Evolutionary conservation across 306 rosid genomes (phyloP).

Genomic region (Albizia julibrissin): DNA sequence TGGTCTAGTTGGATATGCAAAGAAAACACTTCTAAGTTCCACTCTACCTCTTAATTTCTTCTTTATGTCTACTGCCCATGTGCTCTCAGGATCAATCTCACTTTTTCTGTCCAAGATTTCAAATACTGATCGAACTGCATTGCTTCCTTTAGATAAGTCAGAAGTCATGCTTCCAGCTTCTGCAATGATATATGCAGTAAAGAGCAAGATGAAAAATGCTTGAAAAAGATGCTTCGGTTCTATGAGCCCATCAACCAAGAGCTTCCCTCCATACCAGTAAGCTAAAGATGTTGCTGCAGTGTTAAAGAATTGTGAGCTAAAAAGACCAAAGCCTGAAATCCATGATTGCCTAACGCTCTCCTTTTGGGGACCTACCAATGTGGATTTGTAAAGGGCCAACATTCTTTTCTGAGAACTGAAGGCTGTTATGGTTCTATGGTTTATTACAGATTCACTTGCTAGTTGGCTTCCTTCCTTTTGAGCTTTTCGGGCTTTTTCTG

Average conservation of each 20-base stretch:
- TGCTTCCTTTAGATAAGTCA: slow-evolving; percentile 80
- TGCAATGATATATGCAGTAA: slow-evolving; percentile 81
- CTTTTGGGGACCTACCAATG: slow-evolving; percentile 62
- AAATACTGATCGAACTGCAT: slow-evolving; percentile 70
- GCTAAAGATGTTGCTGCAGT: slow-evolving; percentile 84
- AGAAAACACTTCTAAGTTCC: slow-evolving; percentile 68
- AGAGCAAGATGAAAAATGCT: slow-evolving; percentile 77
- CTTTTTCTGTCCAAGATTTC: slow-evolving; percentile 71
- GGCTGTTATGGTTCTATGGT: slow-evolving; percentile 86
- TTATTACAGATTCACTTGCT: slow-evolving; percentile 82
- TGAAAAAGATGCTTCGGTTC: slow-evolving; percentile 71
- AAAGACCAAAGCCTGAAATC: slow-evolving; percentile 80
- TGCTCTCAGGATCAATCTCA: slow-evolving; percentile 69
- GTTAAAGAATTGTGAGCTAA: slow-evolving; percentile 81
- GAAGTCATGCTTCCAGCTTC: slow-evolving; percentile 96
- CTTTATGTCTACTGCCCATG: slow-evolving; percentile 52
- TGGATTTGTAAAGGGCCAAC: slow-evolving; percentile 62
- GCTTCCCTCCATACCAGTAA: slow-evolving; percentile 89
- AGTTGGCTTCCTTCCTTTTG: slow-evolving; percentile 87
- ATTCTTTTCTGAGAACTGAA: slow-evolving; percentile 85
- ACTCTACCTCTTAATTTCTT: slow-evolving; percentile 58
- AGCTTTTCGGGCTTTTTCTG: slow-evolving; percentile 66
- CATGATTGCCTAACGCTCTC: slow-evolving; percentile 84
- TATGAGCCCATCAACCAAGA: slow-evolving; percentile 40
- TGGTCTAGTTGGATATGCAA: slow-evolving; percentile 84